These are phyloP conservation scores for Cladosporium sp. DNA, from an alignment of 2,329 filamentous ascomycete genomes.

Conservation along the genomic window DNA sequence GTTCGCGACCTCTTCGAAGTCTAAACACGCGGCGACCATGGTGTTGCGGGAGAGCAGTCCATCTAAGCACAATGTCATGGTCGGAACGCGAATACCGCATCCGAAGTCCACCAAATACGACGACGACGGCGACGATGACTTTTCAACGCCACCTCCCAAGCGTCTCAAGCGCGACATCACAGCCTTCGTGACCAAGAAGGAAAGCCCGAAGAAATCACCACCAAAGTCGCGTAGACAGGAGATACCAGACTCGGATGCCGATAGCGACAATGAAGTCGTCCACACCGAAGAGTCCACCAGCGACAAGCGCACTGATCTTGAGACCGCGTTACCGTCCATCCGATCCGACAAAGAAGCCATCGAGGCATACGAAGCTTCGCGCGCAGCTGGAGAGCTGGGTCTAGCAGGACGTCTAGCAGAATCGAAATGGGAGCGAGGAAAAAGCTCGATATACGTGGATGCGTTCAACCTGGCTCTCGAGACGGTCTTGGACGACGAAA, in stretches of 20 bases:
- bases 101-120: slow-evolving; percentile 48
- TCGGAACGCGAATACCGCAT: slow-evolving; percentile 45
- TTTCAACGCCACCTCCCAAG: slow-evolving; percentile 42
- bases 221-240: slow-evolving; percentile 26
- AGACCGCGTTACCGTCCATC: slow-evolving; percentile 68
- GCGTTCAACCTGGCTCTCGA: slow-evolving; percentile 92
- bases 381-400: slow-evolving; percentile 51
- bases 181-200: slow-evolving; percentile 22
- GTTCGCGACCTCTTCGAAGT: slow-evolving; percentile 1
- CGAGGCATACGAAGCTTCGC: slow-evolving; percentile 73
- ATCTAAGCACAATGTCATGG: slow-evolving; percentile 51
- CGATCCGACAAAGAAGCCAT: slow-evolving; percentile 70
- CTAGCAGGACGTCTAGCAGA: slow-evolving; percentile 55
- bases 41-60: slow-evolving; percentile 42
- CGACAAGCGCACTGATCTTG: slow-evolving; percentile 63
- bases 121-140: slow-evolving; percentile 36
- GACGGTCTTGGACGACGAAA: slow-evolving; percentile 85
- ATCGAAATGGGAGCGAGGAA: slow-evolving; percentile 69
- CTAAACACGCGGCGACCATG: slow-evolving; percentile 7
- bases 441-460: slow-evolving; percentile 92
- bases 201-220: slow-evolving; percentile 21
- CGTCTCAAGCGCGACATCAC: slow-evolving; percentile 39
- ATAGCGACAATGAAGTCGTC: slow-evolving; percentile 33
- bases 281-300: slow-evolving; percentile 26
- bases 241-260: slow-evolving; percentile 35